A percentile compares a stretch with the other conserved stretches of the same genome.
These are phyloP conservation scores for Linderniella brevidens DNA, from an alignment of 257 asterid genomes.

Conservation along the genomic window DNA sequence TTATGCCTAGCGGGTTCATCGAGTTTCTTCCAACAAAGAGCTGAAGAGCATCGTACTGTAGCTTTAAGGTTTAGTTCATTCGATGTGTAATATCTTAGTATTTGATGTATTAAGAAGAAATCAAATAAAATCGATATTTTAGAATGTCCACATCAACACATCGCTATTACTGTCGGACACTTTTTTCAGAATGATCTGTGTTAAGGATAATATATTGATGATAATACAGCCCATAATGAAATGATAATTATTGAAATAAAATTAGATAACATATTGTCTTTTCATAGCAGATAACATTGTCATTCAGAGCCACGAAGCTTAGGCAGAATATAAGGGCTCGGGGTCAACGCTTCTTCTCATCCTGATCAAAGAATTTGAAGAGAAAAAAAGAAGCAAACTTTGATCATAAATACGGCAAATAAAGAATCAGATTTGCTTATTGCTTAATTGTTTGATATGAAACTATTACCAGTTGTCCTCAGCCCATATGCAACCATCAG, in stretches of 20 bases:
- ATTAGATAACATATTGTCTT: too few species aligned
- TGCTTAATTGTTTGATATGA: not conserved
- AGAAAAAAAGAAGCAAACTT: not conserved
- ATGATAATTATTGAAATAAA: not conserved
- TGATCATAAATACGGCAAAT: not conserved
- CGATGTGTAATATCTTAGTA: not conserved
- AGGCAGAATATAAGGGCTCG: conserved; percentile 35
- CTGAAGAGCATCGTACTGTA: conserved; percentile 4
- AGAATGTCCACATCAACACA: too few species aligned
- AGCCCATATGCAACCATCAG: conserved; percentile 78
- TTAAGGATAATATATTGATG: too few species aligned
- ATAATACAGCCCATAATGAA: too few species aligned
- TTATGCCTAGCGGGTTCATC: conserved; percentile 25
- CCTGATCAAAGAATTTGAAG: conserved; percentile 22
- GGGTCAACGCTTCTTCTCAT: conserved; percentile 40
- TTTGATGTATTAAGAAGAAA: conserved; percentile 1
- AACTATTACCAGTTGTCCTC: conserved; percentile 69
- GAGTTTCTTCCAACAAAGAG: conserved; percentile 37
- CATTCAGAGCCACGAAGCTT: conserved; percentile 8
- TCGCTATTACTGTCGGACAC: too few species aligned
- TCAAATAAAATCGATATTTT: too few species aligned
- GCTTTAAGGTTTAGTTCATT: not conserved
- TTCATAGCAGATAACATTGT: too few species aligned
- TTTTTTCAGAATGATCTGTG: too few species aligned
- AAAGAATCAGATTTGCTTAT: not conserved